A percentile compares a stretch with the other conserved stretches of the same genome.
Conservation (phyloP, 306 rosid species). For the Cicer pinnatifidum region DNA sequence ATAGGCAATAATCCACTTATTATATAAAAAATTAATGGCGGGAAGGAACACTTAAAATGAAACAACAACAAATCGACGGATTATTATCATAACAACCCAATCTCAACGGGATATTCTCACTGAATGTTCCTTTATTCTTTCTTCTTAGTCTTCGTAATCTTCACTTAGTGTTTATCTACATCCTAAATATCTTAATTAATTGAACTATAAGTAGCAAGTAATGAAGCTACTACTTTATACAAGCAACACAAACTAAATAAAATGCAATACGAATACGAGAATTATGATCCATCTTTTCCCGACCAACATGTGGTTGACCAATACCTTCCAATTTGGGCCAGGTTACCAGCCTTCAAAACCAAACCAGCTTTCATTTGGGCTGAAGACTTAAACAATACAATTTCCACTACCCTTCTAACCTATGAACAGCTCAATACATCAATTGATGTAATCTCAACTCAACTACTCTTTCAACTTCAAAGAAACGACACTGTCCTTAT, state of each 20-base stretch:
- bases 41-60: background rate
- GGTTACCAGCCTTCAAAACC: conserved; percentile 60
- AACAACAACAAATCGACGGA: conserved; percentile 39
- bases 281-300: conserved; percentile 77
- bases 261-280: conserved; percentile 60
- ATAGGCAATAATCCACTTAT: background rate
- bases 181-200: conserved; percentile 3
- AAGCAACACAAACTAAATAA: background rate
- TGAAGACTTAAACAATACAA: conserved; percentile 34
- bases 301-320: conserved; percentile 84
- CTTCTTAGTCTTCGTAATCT: conserved; percentile 39
- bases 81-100: background rate
- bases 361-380: conserved; percentile 85
- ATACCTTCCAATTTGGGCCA: conserved; percentile 79
- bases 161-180: background rate
- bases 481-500: conserved; percentile 60
- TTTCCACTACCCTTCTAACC: conserved; percentile 49
- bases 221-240: background rate
- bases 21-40: background rate
- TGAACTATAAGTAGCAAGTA: conserved; percentile 44
- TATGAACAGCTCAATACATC: conserved; percentile 66
- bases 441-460: conserved; percentile 50
- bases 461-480: conserved; percentile 49
- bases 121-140: conserved; percentile 56
- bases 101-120: conserved; percentile 55